phyloP scores from a whole-genome alignment of 1,139 yeast species.

The Debaryomycetaceae sp. region DNA sequence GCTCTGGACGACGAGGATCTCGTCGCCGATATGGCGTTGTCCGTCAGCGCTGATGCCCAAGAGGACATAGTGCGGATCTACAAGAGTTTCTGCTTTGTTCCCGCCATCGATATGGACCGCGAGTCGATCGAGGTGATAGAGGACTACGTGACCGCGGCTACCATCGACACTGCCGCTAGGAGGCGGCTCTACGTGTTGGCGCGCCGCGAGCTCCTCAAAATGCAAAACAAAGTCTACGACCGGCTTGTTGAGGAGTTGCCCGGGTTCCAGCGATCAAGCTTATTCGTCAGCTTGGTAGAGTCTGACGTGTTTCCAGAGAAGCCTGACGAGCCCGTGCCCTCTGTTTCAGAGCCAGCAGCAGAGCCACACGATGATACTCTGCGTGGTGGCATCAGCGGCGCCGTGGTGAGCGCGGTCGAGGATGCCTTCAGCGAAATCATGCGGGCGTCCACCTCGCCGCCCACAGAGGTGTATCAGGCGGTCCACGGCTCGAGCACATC shows the following conservation, averaged over 20 bases:
- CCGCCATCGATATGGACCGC: slow-evolving; percentile 22
- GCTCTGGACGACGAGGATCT: slow-evolving; percentile 18
- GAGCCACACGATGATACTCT: slow-evolving; percentile 8
- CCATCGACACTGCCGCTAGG: slow-evolving; percentile 11
- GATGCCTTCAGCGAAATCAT: slow-evolving; percentile 67
- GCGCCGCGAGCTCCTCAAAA: slow-evolving; percentile 49
- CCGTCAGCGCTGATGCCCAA: slow-evolving; percentile 37
- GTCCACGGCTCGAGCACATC: too few species aligned
- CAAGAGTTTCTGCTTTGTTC: slow-evolving; percentile 32
- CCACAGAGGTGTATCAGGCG: neutral
- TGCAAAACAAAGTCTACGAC: slow-evolving; percentile 51
- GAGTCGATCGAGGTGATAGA: slow-evolving; percentile 25
- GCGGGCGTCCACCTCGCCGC: slow-evolving; percentile 20
- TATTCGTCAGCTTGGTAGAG: slow-evolving; percentile 43
- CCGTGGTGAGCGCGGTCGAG: slow-evolving; percentile 62
- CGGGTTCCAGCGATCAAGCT: slow-evolving; percentile 43
- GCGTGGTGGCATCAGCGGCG: slow-evolving; percentile 30
- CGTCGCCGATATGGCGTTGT: slow-evolving; percentile 21
- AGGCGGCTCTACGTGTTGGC: slow-evolving; percentile 37
- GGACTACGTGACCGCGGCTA: slow-evolving; percentile 18
- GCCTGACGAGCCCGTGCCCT: slow-evolving; percentile 1
- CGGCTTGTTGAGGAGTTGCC: slow-evolving; percentile 45
- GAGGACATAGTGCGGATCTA: slow-evolving; percentile 49
- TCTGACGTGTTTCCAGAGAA: slow-evolving; percentile 22
- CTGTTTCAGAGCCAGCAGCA: neutral